A percentile compares a stretch with the other conserved stretches of the same genome.
These are phyloP conservation scores for Pleurotus giganteus DNA, from an alignment of 768 basidiomycete species.

Conservation along the genomic window DNA sequence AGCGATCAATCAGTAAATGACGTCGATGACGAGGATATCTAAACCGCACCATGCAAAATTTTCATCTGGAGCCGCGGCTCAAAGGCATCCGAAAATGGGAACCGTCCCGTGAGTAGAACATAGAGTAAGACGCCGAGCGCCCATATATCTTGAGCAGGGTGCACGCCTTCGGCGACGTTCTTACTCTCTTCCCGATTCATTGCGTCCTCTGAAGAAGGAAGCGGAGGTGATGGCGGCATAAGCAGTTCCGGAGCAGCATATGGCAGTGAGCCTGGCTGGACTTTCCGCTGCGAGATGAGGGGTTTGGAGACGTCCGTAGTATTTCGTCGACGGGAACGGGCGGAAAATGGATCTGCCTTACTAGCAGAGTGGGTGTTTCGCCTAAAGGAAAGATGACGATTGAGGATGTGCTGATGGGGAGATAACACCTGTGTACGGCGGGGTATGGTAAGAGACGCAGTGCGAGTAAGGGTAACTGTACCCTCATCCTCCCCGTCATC, in stretches of 20 bases:
- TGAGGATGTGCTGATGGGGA: conserved; percentile 1
- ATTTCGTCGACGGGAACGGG: background rate
- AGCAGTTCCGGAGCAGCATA: conserved; percentile 91
- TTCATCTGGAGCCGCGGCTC: conserved; percentile 92
- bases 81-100: conserved; percentile 88
- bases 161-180: conserved; percentile 34
- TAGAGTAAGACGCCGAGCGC: conserved; percentile 90
- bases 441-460: conserved; percentile 8
- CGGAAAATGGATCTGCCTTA: background rate
- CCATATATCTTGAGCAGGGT: conserved; percentile 93
- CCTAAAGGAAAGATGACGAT: conserved; percentile 2
- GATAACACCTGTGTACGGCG: background rate
- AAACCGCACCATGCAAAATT: conserved; percentile 70
- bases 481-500: conserved; percentile 23
- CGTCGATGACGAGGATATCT: conserved; percentile 6
- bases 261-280: conserved; percentile 83
- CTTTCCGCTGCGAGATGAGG: background rate
- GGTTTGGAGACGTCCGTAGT: background rate
- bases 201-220: background rate
- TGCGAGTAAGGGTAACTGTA: conserved; percentile 20
- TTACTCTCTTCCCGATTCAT: conserved; percentile 23
- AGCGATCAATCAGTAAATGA: conserved; percentile 8
- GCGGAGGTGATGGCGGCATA: conserved; percentile 37
- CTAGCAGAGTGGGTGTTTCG: background rate
- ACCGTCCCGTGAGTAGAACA: conserved; percentile 75